A percentile compares a stretch with the other conserved stretches of the same genome.
Conservation (phyloP, 805 yeast genomes). For the Pichia phayaonensis region DNA sequence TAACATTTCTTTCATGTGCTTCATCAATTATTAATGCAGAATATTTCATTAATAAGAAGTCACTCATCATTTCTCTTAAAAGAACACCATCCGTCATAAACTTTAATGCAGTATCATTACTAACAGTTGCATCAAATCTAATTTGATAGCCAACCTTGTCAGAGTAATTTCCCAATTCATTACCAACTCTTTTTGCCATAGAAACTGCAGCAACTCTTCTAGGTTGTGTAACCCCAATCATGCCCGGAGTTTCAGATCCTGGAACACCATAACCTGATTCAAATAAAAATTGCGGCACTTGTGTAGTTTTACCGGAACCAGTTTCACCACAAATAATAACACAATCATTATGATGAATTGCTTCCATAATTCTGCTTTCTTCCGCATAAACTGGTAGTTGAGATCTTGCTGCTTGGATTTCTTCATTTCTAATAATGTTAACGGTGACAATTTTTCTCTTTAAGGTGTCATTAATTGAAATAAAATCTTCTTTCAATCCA, state of each 20-base stretch:
- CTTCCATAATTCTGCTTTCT: slow-evolving; percentile 93
- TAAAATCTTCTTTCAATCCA: slow-evolving; percentile 50
- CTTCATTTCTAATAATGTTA: slow-evolving; percentile 54
- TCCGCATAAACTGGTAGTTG: slow-evolving; percentile 83
- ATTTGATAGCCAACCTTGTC: slow-evolving; percentile 72
- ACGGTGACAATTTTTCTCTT: slow-evolving; percentile 61
- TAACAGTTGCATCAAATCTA: slow-evolving; percentile 66
- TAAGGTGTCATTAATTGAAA: slow-evolving; percentile 48
- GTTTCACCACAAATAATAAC: slow-evolving; percentile 95
- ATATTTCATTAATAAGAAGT: slow-evolving; percentile 71
- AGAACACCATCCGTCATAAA: slow-evolving; percentile 95
- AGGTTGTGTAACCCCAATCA: slow-evolving; percentile 96
- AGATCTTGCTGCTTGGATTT: slow-evolving; percentile 59
- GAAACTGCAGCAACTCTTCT: slow-evolving; percentile 92
- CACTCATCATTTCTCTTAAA: slow-evolving; percentile 86
- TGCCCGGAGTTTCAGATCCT: slow-evolving; percentile 67
- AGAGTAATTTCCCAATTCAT: slow-evolving; percentile 69
- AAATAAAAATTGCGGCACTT: slow-evolving; percentile 90
- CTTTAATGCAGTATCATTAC: slow-evolving; percentile 62
- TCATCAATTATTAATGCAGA: slow-evolving; percentile 89
- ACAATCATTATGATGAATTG: slow-evolving; percentile 85
- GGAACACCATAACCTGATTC: slow-evolving; percentile 82
- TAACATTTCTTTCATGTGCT: slow-evolving; percentile 95
- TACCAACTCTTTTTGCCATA: slow-evolving; percentile 74
- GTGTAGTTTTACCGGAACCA: slow-evolving; percentile 98